Base-by-base conservation (phyloP, 495 filamentous ascomycete genomes). In the Talaromyces liani region DNA sequence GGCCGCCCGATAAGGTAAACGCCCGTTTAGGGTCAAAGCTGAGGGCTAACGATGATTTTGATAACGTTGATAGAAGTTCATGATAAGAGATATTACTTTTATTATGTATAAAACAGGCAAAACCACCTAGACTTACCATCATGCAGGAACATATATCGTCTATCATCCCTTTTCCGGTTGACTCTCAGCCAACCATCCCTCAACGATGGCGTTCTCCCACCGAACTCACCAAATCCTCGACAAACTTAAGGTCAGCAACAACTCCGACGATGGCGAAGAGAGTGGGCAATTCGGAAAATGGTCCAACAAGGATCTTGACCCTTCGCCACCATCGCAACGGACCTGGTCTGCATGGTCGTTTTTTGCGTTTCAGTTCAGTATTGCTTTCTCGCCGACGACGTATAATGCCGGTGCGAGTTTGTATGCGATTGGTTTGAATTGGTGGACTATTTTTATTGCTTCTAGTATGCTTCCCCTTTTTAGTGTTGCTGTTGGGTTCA, bases 301-400 rank as follows among this genome's bases (percentile, higher is more conserved):
- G 60, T 62, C 60, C 10, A 62, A 62, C 60, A 62, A 54, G 27
- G 60, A 62, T 54, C 31, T 62, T 3, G 60, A 62, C 16, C 60
- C 60, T 10, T 53, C 60, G 6, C 60, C 60, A 4, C 60, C 60
- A 0, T 7, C 24, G 6, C 45, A 62, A 25, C 39, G 60, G 2
- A 62, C n/a, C 16, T 62, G 60, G 60, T 45, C 58, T 6, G 58
- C 36, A 25, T 60, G 33, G 58, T 60, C 58, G 8, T 62, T 62
- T 22, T 53, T 54, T 6, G 60, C 45, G 1, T 62, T 62, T 16
- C 60, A 62, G 29, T 53, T 62, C 16, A 62, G 60, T 34, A 53
- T 62, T 20, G 60, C 60, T 4, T 60, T 60, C 47, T 60, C 58
- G 36, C 58, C 58, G 1, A 62, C 60, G 14, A 54, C 45, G 14